Base-by-base conservation (phyloP, 441 rosid genomes). In the Populus hybrid region DNA sequence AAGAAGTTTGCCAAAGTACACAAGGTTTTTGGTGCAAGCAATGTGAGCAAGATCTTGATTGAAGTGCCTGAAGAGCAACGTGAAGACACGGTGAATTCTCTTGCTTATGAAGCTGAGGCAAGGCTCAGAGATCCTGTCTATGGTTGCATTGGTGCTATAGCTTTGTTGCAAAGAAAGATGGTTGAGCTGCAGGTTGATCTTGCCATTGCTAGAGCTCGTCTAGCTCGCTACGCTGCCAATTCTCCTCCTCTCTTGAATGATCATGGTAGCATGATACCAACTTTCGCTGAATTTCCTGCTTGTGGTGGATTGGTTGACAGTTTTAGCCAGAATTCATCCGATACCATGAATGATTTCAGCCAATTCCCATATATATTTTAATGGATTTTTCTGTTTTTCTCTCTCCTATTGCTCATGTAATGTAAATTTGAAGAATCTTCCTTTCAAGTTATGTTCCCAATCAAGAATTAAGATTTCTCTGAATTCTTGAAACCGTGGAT, bases 111-210 rank as follows among this genome's bases (percentile, higher is more conserved):
- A 76, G 99, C 99, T 2, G 99, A 93, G 80, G 97, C 90, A 4
- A 88, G 99, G 89, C 93, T 94, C 6, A 80, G 79, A 78, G 97
- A 94, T 77, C 99, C 99, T 31, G 93, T 94, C 77, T 92, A 91
- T 20, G 99, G 99, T 23, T 94, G 99, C 84, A 94, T 93, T 79
- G 99, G 99, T 36, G 95, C 97, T 65, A 92, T 94, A 35, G 94
- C 95, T 74, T 68, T 89, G 82, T 79, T 92, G 63, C 96, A 95
- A 76, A 85, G 84, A 74, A 90, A 83, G 83, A 95, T 89, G 96
- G 78, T 86, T 1, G 91, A 95, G 90, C 91, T 92, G 16, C 96
- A 93, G 77, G 84, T 92, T 28, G 97, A 93, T 86, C 84, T 95
- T 35, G 91, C 94, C 74, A 72, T 92, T 35, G 99, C 99, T 66